Evolutionary conservation across 768 basidiomycete genomes (phyloP).

Genomic region (Rhodotorula paludigena): DNA sequence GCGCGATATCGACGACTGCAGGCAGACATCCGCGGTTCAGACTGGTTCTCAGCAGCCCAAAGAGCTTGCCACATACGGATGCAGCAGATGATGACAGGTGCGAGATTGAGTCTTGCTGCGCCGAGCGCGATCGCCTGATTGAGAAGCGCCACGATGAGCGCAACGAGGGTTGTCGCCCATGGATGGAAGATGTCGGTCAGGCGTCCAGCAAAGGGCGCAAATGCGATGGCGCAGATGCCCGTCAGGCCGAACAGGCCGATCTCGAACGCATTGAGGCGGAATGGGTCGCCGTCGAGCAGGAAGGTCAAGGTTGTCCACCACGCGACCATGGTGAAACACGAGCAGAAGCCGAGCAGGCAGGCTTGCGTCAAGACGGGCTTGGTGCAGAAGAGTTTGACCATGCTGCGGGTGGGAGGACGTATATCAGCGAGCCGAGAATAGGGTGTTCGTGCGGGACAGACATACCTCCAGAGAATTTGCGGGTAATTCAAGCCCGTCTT

Average conservation of each 20-base stretch:
- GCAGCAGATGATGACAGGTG: slow-evolving; percentile 64
- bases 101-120: slow-evolving; percentile 65
- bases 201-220: slow-evolving; percentile 44
- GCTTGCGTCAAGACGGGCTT: slow-evolving; percentile 72
- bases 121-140: slow-evolving; percentile 64
- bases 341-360: slow-evolving; percentile 43
- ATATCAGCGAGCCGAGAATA: too few species aligned
- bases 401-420: slow-evolving; percentile 49
- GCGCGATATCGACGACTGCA: slow-evolving; percentile 19
- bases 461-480: slow-evolving; percentile 39
- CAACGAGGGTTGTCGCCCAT: slow-evolving; percentile 67
- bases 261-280: slow-evolving; percentile 48
- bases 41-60: too few species aligned
- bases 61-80: slow-evolving; percentile 51
- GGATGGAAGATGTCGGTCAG: slow-evolving; percentile 55
- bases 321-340: slow-evolving; percentile 32
- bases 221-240: slow-evolving; percentile 47
- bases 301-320: slow-evolving; percentile 54
- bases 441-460: not conserved
- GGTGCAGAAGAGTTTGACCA: slow-evolving; percentile 69
- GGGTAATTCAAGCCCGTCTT: slow-evolving; percentile 48
- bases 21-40: too few species aligned
- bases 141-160: slow-evolving; percentile 50
- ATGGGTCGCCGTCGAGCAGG: slow-evolving; percentile 51
- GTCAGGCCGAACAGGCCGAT: slow-evolving; percentile 49